Evolutionary conservation across 495 filamentous ascomycete species (phyloP), one percentile per base, ranked within the genome.

Genomic region (Daldinia loculata): DNA sequence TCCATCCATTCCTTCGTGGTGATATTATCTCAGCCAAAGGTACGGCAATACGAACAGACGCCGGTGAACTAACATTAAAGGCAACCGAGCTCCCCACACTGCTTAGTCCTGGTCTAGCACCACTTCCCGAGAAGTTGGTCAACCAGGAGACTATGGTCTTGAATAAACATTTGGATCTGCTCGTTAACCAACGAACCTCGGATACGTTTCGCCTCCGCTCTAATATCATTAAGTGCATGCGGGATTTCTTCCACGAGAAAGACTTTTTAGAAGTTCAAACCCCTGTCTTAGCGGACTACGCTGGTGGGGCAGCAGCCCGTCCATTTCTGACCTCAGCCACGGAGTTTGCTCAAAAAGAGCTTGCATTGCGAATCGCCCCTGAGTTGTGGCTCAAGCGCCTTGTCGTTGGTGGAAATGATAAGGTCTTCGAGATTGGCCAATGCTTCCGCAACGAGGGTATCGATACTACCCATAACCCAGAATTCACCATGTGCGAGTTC

Each of bases 401-500:
- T 66, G 87, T 98, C 7, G 87, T 98, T 5, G 95, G 94, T 55
- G 94, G 94, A n/a, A 90, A 98, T 71, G 90, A 93, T 67, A 85
- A 85, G 60, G 87, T 99, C 30, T 99, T 95, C 76, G 95, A 99
- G 81, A 93, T 99, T 71, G 95, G 96, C 22, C 89, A 91, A 34
- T 91, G 91, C 30, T 99, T 99, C 79, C 89, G 95, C 48, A 98
- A 99, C 80, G 95, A 99, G 84, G 93, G 93, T 84, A 76, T 98
- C 41, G 95, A 99, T 80, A 87, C 89, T 26, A 97, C 92, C 0
- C 95, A 98, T 79, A 98, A 98, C 75, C 94, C 95, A 6, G 95
- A 99, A 78, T 99, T 98, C 81, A 94, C 91, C 26, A 98, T 91
- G 36, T 98, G 94, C 83, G 95, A 99, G 81, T 98, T 97, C 84